Base-by-base conservation (phyloP, 148 eudicot species). In the Rhododendron kiyosumense region DNA sequence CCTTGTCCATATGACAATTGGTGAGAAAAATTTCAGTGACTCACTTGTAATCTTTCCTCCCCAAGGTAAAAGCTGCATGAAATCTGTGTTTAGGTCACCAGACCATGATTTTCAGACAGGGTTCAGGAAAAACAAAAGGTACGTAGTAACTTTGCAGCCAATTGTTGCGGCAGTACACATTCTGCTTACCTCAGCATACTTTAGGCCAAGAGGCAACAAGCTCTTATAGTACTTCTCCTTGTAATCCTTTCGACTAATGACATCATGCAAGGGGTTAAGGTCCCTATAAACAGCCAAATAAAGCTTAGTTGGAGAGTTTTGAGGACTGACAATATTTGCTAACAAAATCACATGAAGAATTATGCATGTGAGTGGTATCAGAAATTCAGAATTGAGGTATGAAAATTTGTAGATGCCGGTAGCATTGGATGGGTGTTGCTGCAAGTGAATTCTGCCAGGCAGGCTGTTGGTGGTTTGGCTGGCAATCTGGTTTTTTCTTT, bases 11-110 rank as follows among this genome's bases (percentile, higher is more conserved):
- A 97, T 92, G 28, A 95, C 95, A 78, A 97, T 93, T 20, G 99
- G 99, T 43, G 99, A 97, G 93, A 97, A 97, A 86, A 97, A 97
- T 89, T 88, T 92, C 92, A 97, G 78, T 24, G 98, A 97, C 84
- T 97, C 99, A 81, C 95, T 89, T 0, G 99, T 97, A 79, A 97
- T 85, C 89, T 93, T 93, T 89, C 99, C 99, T 87, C 99, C 99
- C 99, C 99, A 97, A 43, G 98, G 98, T 76, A 97, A 93, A 92
- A 92, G 92, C 99, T 96, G 94, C 96, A 94, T 65, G 90, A 88
- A 88, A 87, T 89, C 93, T 90, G 90, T 87, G 92, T 90, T 67
- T 88, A 91, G 81, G 87, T 89, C 88, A 90, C 79, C 87, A 85
- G 78, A 86, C 75, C 84, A 88, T 85, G 81, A 83, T 34, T 84